Base-by-base conservation (phyloP, 192 early-diverging fungal genomes). In the Coemansia reversa region DNA sequence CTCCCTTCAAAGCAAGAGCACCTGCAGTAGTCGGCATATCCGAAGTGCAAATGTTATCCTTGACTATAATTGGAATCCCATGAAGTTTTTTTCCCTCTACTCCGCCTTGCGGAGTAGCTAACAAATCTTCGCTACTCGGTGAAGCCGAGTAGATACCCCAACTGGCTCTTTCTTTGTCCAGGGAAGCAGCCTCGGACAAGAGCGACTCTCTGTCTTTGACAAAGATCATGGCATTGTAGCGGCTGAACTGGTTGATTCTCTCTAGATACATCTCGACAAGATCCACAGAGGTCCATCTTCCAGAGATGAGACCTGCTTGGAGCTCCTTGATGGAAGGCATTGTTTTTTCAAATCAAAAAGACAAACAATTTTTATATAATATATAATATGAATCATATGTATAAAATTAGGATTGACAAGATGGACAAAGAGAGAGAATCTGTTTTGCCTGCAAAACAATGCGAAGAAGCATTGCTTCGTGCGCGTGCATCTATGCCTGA, bases 1-100 rank as follows among this genome's bases (percentile, higher is more conserved):
- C 55, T 5, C 32, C 28, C 55, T 57, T 57, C 55, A 57, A 28
- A 30, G 55, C 22, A 58, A 58, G 57, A 2, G 57, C 29, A 32
- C 57, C 57, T 19, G 29, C 57, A 58, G 57, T 58, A 39, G 57
- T 58, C n/a, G 57, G 57, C 57, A 58, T 58, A 58, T 58, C 57
- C 4, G 33, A 9, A 9, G 57, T 58, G 33, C 57, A 58, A 20
- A 58, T 58, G 20, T 58, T 58, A 9, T 58, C 57, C 42, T 58
- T 58, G 57, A 58, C 32, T n/a, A 58, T 32, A 58, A 58, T 22
- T 18, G 57, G 57, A 58, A 58, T 58, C 3, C 57, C 57, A 58
- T 58, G 57, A 7, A 58, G 57, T 35, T 58, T 58, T 58, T 18
- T 20, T 58, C n/a, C n/a, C n/a, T n/a, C n/a, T n/a, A n/a, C n/a